Base-by-base conservation (phyloP, 2,329 filamentous ascomycete species). In the Penicillium sp. region DNA sequence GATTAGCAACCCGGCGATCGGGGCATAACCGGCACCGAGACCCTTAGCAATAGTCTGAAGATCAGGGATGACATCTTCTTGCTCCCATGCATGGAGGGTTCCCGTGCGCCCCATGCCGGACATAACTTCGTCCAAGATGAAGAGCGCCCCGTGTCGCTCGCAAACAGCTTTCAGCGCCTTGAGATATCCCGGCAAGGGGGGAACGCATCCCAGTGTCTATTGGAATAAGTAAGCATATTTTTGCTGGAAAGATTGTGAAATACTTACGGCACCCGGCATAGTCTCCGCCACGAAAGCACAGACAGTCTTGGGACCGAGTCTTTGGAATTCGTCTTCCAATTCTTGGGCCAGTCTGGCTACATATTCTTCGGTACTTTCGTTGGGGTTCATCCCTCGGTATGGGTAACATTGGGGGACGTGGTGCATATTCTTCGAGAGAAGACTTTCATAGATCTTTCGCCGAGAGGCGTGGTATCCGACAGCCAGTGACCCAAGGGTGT, bases 401-500 rank as follows among this genome's bases (percentile, higher is more conserved):
- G 79, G 73, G 57, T 86, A 84, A 63, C 86, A 88, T 0, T 86
- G 79, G 7, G 83, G 84, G 0, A 91, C 82, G 40, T 79, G 78
- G 18, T 78, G 80, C 40, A 84, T 76, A 47, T 81, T 82, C 2
- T 72, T 68, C 29, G 79, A 71, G 5, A 88, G 71, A 35, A 87
- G 76, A 1, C 78, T 76, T 61, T 84, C 80, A 63, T 85, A 91
- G 2, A 83, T 77, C 0, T 76, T 78, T 52, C 84, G 79, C 19
- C 88, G 78, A 1, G 75, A 74, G 5, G 78, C 69, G 66, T 89
- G 83, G 19, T 85, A 85, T 7, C 86, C 80, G n/a, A 89, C 74
- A 0, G 83, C 82, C 49, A 91, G 78, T 1, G 87, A 79, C 0
- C 87, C 88, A 0, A 91, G 68, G 0, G 87, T 89, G 40, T 80